Evolutionary conservation across 1,284 basidiomycete species (phyloP).

Genomic region (Wolfiporia cocos): DNA sequence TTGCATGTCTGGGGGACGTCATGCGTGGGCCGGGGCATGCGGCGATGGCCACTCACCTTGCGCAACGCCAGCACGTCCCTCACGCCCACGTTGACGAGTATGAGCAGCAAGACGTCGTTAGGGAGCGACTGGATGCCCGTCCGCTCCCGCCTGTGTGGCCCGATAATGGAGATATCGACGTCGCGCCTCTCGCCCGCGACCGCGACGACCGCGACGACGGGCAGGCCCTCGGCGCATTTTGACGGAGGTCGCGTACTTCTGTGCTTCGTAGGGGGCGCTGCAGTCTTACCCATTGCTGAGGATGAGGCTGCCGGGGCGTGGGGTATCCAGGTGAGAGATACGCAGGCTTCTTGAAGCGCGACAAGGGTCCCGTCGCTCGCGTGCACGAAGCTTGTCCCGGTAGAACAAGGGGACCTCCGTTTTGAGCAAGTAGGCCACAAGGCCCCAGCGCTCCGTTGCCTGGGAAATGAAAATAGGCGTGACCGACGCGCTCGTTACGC

Average conservation of each 20-base stretch:
- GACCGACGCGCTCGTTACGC: no score
- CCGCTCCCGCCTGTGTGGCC: no score
- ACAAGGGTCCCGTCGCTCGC: no score
- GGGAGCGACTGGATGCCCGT: constrained; percentile 23
- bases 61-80: constrained; percentile 29
- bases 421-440: no score
- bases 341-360: no score
- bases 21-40: constrained; percentile 1
- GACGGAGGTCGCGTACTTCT: background rate
- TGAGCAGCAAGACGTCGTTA: constrained; percentile 30
- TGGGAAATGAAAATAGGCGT: no score
- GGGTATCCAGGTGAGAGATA: no score
- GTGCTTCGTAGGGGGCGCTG: background rate
- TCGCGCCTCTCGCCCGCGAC: background rate
- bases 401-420: no score
- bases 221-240: background rate
- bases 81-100: constrained; percentile 27
- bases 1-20: constrained; percentile 23
- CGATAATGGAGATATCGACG: background rate
- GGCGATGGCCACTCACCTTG: constrained; percentile 21
- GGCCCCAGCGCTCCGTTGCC: no score
- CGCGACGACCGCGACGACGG: background rate
- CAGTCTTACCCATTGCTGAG: background rate
- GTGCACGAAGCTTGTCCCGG: no score
- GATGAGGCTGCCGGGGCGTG: background rate